Evolutionary conservation across 2,329 filamentous ascomycete genomes (phyloP), one percentile per base, ranked within the genome.

Genomic region (Colletotrichum neosansevieriae): DNA sequence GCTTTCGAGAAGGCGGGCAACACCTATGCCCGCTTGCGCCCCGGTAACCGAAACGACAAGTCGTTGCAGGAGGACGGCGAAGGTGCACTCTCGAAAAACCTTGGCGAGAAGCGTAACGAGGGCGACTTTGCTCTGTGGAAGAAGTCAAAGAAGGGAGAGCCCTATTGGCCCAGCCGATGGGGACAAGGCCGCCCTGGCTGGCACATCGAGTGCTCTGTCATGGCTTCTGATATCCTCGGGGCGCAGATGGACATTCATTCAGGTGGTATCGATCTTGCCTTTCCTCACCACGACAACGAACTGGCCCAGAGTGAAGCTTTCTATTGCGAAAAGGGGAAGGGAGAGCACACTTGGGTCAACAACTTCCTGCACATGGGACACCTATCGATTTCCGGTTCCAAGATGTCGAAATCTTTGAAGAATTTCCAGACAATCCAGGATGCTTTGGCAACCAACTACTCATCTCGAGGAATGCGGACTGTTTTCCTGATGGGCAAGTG

Each of bases 361-460:
- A 97, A 98, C 81, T 98, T 98, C 81, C 77, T 98, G 15, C 95
- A 98, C 76, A 98, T 97, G 91, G 95, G 95, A 0, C 95, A 98
- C 77, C 62, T 71, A 54, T 92, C 90, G 6, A 98, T 98, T 65
- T 89, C 91, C 29, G 94, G 95, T 0, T 93, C 91, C 21, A 98
- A 98, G 79, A 98, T 98, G 95, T 95, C 92, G 65, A 98, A 98
- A 79, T 94, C 90, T 15, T 81, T 98, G 65, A 98, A 98, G 83
- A 98, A 98, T 79, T 98, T 98, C 79, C 94, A 94, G 45, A 97
- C 95, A 0, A 97, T 98, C 70, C 88, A 93, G 34, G 92, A 97
- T 77, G 94, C 94, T 0, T 82, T 98, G 7, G 81, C 80, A 11
- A 86, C 82, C 2, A 84, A 80, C 11, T 97, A 93, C 84, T 96